phyloP scores from a whole-genome alignment of 1,284 basidiomycete species.

The Psilocybe mexicana region DNA sequence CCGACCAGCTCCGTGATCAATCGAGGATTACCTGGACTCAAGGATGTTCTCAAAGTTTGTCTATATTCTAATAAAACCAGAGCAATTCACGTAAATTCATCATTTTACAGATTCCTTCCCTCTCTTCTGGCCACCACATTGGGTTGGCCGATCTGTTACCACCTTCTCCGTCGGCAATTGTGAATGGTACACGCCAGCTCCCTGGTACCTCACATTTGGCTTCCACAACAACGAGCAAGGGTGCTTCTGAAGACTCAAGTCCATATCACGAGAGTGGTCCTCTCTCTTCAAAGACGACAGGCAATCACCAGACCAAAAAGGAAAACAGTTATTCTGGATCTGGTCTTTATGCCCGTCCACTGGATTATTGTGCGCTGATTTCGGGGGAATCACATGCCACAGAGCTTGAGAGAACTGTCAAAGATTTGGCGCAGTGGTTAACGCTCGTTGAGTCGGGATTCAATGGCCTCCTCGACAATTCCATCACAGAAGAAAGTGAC shows the following conservation, averaged over 20 bases:
- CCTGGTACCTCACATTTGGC: conserved; percentile 9
- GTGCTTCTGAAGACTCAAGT: background rate
- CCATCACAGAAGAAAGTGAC: conserved; percentile 52
- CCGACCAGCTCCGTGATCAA: conserved; percentile 7
- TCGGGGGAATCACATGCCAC: conserved; percentile 63
- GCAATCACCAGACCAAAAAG: background rate
- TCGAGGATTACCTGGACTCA: conserved; percentile 57
- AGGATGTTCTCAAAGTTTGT: conserved; percentile 70
- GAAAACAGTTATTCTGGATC: conserved; percentile 2
- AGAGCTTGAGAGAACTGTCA: conserved; percentile 76
- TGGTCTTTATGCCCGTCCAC: conserved; percentile 28
- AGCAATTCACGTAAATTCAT: background rate
- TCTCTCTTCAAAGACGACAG: background rate
- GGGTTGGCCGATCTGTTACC: conserved; percentile 74
- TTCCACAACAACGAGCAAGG: conserved; percentile 3
- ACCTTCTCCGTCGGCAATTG: conserved; percentile 68
- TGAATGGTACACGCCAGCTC: conserved; percentile 37
- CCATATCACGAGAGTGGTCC: background rate
- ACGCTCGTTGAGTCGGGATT: conserved; percentile 75
- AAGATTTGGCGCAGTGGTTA: conserved; percentile 82
- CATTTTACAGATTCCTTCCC: conserved; percentile 53
- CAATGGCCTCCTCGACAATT: conserved; percentile 62
- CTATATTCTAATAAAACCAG: background rate
- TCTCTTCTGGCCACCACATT: conserved; percentile 68
- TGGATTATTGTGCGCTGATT: conserved; percentile 70